Evolutionary conservation across 73 alveolate species (phyloP), one percentile per base, ranked within the genome.

Genomic region (Paramecium sonneborni): DNA sequence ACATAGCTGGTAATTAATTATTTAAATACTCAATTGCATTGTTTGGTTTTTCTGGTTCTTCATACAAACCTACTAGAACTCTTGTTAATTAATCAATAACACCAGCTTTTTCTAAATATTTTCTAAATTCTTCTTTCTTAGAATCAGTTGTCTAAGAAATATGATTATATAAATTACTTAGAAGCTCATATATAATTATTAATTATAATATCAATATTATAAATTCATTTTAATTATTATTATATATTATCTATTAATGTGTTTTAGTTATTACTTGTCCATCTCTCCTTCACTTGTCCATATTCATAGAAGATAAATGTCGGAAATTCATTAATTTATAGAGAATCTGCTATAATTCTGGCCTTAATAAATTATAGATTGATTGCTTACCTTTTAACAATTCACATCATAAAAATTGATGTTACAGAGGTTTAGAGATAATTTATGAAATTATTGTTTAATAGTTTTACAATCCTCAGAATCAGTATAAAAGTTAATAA

Each of bases 61-160:
- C 99, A 93, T 97, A 97, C 38, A 97, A 95, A 32, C 98, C 98
- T 68, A 93, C 99, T 28, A 97, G 90, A 11, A 97, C 99, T 92
- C 97, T 96, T 0, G 98, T 97, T 43, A 97, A 93, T 89, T 96
- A 95, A 79, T 97, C 99, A 12, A 97, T 95, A 34, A 97, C 98
- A 4, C 99, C 99, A 57, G 97, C 94, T 85, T 97, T 96, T 87
- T 97, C 99, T 67, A 97, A 92, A 94, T 97, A 97, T 92, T 94
- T 89, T 93, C 99, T 95, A 93, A 97, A 97, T 92, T 97, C 99
- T 85, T 97, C 99, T 85, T 94, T 97, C 95, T 97, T 96, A 43
- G 96, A 92, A 92, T 97, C 99, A 74, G 98, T 94, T 48, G 97
- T 95, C 95, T 92, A 39, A 11, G 3, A 62, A 26, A 15, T 52